Base-by-base conservation (phyloP, 805 yeast species). In the Nakazawaea populi region DNA sequence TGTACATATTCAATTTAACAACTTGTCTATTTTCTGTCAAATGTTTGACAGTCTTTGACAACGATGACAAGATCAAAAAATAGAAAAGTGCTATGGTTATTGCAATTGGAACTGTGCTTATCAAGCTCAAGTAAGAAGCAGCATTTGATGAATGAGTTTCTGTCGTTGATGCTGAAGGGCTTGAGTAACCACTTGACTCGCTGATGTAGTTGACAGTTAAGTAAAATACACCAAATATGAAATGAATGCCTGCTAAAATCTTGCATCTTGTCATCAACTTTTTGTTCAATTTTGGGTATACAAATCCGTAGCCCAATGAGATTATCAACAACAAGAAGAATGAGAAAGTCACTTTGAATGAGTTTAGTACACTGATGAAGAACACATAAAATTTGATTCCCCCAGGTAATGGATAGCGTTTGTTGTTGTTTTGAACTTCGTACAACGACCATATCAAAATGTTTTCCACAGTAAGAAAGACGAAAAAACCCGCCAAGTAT, bases 301-400 rank as follows among this genome's bases (percentile, higher is more conserved):
- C 98, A 45, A 94, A 90, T 55, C 98, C 97, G 68, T 91, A 94
- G 40, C 99, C 99, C 57, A 91, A 73, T 11, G 95, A 77, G 51
- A 94, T 92, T 59, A 89, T 85, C 56, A 92, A 73, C 51, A 94
- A 73, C 60, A 94, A 71, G 71, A 92, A 94, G 68, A 92, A 86
- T 6, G 97, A 87, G 65, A 89, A 88, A 0, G 97, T 84, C 48
- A 89, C 77, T 61, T 94, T 87, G 58, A 82, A 80, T 1, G 96
- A 82, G 63, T 89, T 88, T 65, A 92, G 70, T 34, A 89, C 65
- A 2, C 97, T 84, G 47, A 92, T 78, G 62, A 92, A 79, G 7
- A 81, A 81, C 77, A 89, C 77, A 68, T 90, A 88, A 40, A 81
- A 79, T 55, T 82, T 86, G 58, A 89, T 81, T 9, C 74, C 70